A percentile compares a stretch with the other conserved stretches of the same genome.
phyloP scores from a whole-genome alignment of 352 stramenopile species.

The Phytophthora idaei region DNA sequence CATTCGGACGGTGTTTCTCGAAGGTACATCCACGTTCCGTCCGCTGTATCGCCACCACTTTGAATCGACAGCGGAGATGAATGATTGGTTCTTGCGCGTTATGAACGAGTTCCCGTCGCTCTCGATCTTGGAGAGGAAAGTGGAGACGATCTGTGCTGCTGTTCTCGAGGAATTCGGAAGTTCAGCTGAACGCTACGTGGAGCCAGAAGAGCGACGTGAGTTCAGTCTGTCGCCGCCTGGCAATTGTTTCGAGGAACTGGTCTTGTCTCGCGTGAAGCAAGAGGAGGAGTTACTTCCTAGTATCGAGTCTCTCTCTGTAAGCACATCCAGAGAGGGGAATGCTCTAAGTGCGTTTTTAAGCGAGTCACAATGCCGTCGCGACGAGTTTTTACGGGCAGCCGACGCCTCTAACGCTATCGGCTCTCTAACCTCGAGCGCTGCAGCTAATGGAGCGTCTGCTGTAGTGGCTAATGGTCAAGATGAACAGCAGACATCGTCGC shows the following conservation, averaged over 20 bases:
- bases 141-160: constrained; percentile 64
- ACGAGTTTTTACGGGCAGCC: constrained; percentile 50
- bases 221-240: constrained; percentile 66
- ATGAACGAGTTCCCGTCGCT: constrained; percentile 82
- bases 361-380: constrained; percentile 46
- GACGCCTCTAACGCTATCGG: constrained; percentile 36
- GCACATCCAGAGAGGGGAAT: constrained; percentile 3
- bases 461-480: constrained; percentile 11
- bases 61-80: constrained; percentile 46
- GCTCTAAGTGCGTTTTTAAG: constrained; percentile 32
- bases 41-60: constrained; percentile 73
- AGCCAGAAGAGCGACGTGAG: constrained; percentile 58
- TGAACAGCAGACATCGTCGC: constrained; percentile 35
- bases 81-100: constrained; percentile 66
- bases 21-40: constrained; percentile 56
- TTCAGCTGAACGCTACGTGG: constrained; percentile 46
- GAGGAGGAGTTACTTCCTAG: constrained; percentile 42
- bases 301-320: constrained; percentile 18
- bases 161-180: constrained; percentile 29
- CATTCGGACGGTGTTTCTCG: constrained; percentile 75
- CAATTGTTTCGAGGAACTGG: constrained; percentile 62
- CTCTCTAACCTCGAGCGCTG: neutral
- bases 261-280: constrained; percentile 44
- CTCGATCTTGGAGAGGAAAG: constrained; percentile 72
- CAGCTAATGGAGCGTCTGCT: constrained; percentile 8